Evolutionary conservation across 2,329 filamentous ascomycete species (phyloP).

Genomic region (Coleophoma eucalyptorum): DNA sequence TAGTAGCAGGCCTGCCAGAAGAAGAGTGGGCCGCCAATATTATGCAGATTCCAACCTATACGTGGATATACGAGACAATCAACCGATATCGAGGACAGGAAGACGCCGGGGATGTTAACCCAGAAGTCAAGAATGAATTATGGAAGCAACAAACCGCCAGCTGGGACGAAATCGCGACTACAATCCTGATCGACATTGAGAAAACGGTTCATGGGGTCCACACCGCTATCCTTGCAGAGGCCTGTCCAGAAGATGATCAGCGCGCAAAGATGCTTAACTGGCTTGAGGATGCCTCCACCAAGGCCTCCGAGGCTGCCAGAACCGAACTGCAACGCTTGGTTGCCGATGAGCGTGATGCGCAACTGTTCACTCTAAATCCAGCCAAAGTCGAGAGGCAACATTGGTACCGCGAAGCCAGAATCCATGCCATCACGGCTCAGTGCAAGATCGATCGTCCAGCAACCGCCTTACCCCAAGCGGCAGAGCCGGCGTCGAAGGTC

Average conservation of each 20-base stretch:
- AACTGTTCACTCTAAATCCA: slow-evolving; percentile 12
- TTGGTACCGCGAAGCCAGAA: not conserved
- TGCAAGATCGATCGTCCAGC: not conserved
- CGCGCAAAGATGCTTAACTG: slow-evolving; percentile 8
- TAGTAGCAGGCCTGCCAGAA: not conserved
- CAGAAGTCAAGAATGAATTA: slow-evolving; percentile 8
- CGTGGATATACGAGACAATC: slow-evolving; percentile 9
- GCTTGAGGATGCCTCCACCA: slow-evolving; percentile 9
- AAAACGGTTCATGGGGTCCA: slow-evolving; percentile 7
- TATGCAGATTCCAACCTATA: slow-evolving; percentile 6
- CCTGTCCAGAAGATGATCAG: slow-evolving; percentile 10
- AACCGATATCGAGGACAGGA: slow-evolving; percentile 10
- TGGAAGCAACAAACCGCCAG: slow-evolving; percentile 10
- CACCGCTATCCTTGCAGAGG: slow-evolving; percentile 5
- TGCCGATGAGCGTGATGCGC: slow-evolving; percentile 5
- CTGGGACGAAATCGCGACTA: slow-evolving; percentile 9
- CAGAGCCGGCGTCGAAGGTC: slow-evolving; percentile 1
- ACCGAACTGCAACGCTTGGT: slow-evolving; percentile 10
- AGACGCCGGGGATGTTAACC: slow-evolving; percentile 11
- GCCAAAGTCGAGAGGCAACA: not conserved
- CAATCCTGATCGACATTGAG: slow-evolving; percentile 6
- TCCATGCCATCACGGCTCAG: slow-evolving; percentile 3
- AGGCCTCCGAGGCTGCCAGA: slow-evolving; percentile 6
- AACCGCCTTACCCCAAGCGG: not conserved
- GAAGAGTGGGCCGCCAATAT: slow-evolving; percentile 4